Percentiles rank a stretch among this genome's conserved stretches.
Evolutionary conservation across 2,329 filamentous ascomycete genomes (phyloP).

Genomic region (Aspergillus melleus): DNA sequence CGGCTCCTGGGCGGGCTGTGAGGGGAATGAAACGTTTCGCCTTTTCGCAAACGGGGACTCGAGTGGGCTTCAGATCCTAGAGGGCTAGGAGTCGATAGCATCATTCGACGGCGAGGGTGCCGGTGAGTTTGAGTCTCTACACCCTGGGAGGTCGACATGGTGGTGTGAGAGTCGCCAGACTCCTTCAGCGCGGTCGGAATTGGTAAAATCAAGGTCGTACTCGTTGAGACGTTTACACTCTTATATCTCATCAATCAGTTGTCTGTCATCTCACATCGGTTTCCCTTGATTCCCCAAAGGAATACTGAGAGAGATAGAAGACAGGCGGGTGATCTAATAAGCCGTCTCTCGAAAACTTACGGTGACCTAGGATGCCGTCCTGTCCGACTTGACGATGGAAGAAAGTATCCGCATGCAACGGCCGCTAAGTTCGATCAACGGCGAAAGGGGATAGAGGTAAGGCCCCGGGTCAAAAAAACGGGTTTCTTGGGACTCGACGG

Average conservation of each 20-base stretch:
- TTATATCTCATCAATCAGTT: neutral
- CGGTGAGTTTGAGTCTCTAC: conserved; percentile 21
- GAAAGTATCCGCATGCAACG: neutral
- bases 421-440: neutral
- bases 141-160: conserved; percentile 31
- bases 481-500: neutral
- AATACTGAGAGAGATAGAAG: neutral
- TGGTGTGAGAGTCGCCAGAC: conserved; percentile 16
- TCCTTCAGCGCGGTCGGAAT: neutral
- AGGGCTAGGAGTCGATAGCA: conserved; percentile 23
- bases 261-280: neutral
- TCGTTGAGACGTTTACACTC: neutral
- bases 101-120: conserved; percentile 38
- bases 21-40: conserved; percentile 62
- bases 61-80: conserved; percentile 18
- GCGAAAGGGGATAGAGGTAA: neutral
- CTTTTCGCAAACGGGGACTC: conserved; percentile 63
- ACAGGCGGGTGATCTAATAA: neutral
- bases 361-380: neutral
- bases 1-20: conserved; percentile 40
- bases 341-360: neutral
- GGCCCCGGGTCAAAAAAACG: neutral
- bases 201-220: neutral
- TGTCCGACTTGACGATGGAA: neutral
- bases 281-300: neutral